phyloP scores from a whole-genome alignment of 495 filamentous ascomycete genomes.

The Chlorociboria aeruginascens region DNA sequence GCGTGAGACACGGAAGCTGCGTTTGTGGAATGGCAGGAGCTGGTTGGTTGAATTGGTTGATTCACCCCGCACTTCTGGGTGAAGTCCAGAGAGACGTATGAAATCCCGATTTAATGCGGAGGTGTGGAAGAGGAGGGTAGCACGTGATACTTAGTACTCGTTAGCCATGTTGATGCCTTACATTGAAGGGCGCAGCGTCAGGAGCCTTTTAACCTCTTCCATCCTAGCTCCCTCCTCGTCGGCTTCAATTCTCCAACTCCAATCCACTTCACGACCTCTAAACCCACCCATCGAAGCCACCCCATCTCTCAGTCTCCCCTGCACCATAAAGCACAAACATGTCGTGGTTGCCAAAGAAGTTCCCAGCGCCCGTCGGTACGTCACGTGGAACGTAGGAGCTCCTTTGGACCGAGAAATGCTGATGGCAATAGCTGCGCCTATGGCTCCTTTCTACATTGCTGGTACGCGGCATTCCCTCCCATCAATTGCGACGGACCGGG shows the following conservation, averaged over 20 bases:
- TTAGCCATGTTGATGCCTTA: too few relatives aligned
- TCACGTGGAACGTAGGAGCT: constrained; percentile 23
- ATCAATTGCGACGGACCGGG: not conserved
- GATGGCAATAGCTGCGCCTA: constrained; percentile 56
- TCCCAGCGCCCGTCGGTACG: constrained; percentile 76
- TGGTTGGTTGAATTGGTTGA: not conserved
- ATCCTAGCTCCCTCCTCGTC: constrained; percentile 1
- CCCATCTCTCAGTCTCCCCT: constrained; percentile 12
- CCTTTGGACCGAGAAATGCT: constrained; percentile 2
- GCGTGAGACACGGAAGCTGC: too few relatives aligned
- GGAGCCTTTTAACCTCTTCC: not conserved
- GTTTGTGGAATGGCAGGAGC: not conserved
- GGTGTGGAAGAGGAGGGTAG: not conserved
- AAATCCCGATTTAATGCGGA: not conserved
- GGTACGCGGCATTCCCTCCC: constrained; percentile 46
- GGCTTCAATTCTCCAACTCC: constrained; percentile 7
- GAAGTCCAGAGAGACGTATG: not conserved
- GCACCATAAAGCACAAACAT: constrained; percentile 28
- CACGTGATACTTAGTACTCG: not conserved
- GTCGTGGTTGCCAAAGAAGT: constrained; percentile 87
- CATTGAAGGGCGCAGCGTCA: not conserved
- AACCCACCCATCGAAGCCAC: constrained; percentile 4
- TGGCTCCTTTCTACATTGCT: constrained; percentile 86
- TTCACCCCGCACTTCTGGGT: constrained; percentile 12
- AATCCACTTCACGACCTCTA: constrained; percentile 6